Percentiles rank a stretch among this genome's conserved stretches.
Conservation (phyloP, 1,284 basidiomycete species). For the Mycena sp. region DNA sequence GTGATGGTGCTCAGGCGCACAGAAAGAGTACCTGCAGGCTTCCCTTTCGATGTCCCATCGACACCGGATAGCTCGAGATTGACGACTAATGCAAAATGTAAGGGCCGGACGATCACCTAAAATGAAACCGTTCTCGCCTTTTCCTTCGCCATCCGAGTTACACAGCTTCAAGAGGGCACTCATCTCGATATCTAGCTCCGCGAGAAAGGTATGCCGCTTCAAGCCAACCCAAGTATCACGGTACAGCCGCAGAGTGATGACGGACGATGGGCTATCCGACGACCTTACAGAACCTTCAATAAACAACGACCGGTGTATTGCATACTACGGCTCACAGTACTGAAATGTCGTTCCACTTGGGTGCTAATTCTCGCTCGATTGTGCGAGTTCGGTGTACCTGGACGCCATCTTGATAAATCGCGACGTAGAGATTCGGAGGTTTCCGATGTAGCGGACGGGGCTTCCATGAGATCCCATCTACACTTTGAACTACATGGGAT, state of each 20-base stretch:
- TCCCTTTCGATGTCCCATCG: not conserved
- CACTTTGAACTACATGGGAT: no score
- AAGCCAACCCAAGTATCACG: not conserved
- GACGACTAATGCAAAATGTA: not conserved
- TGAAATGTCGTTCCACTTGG: not conserved
- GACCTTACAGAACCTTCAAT: not conserved
- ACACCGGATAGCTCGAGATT: not conserved
- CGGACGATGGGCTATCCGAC: not conserved
- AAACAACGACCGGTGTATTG: no score
- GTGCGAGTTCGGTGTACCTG: not conserved
- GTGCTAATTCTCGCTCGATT: not conserved
- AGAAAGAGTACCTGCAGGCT: not conserved
- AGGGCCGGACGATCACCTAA: not conserved
- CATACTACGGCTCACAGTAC: not conserved
- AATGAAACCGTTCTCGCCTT: not conserved
- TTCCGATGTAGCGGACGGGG: no score
- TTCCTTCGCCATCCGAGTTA: not conserved
- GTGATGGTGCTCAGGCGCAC: not conserved
- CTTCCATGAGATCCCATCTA: no score
- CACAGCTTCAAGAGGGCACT: not conserved
- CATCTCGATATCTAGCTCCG: not conserved
- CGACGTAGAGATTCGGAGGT: no score
- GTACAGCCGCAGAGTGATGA: not conserved
- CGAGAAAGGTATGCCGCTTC: not conserved
- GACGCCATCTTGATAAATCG: not conserved